Evolutionary conservation across 345 rosid species (phyloP), one percentile per base, ranked within the genome.

Genomic region (Xanthoceras sorbifolium): DNA sequence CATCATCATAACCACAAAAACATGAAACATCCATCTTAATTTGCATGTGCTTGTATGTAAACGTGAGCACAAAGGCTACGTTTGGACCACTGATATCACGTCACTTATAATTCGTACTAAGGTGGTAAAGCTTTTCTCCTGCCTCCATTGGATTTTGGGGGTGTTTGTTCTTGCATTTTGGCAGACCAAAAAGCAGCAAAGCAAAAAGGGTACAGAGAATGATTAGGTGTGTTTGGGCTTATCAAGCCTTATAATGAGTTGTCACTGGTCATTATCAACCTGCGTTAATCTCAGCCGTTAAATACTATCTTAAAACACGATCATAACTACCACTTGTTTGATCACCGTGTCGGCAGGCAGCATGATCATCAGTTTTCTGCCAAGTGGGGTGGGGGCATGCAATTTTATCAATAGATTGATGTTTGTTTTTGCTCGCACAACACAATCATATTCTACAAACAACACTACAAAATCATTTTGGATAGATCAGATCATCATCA

Each of bases 301-400:
- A 83, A 86, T 85, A 57, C 23, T 55, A 61, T 67, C 48, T 36
- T 66, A 38, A 17, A 36, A 42, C 57, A 17, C 34, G 69, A 78
- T 74, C 78, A 44, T 67, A 69, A 82, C 86, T 38, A 71, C 78
- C 81, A 69, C 40, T 20, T 28, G 54, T 64, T 63, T 42, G 28
- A 50, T 73, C 76, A 61, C 18, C 77, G 5, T 72, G 82, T 86
- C 80, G 87, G 84, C 84, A 87, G 87, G 84, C 84, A 87, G 52
- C n/a, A 81, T 81, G 71, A 83, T 81, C 6, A 79, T 81, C 11
- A 77, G 69, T 73, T 57, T 52, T 31, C 67, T 29, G 7, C 44
- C 44, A 25, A 55, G 75, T 72, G 61, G 70, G 28, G 57, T 74
- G 62, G 66, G 82, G 66, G 82, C 80, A 67, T 76, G 74, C 84